phyloP scores from a whole-genome alignment of 2,329 filamentous ascomycete genomes.

The Fusarium goolgardi region DNA sequence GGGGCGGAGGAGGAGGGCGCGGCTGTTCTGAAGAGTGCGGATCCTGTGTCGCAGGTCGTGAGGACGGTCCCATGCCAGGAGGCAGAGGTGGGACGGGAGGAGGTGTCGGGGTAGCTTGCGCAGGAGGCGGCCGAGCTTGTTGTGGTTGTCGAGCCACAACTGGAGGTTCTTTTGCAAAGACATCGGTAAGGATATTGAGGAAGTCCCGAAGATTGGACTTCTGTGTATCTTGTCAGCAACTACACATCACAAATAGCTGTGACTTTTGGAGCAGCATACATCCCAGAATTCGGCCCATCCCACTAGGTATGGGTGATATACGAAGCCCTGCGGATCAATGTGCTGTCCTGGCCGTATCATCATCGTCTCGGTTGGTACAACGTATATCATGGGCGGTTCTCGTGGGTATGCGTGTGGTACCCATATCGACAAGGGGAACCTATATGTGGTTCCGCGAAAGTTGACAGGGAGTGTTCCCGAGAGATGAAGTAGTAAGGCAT shows the following conservation, averaged over 20 bases:
- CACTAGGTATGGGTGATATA: slow-evolving; percentile 95
- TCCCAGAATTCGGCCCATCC: slow-evolving; percentile 92
- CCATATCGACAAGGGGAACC: slow-evolving; percentile 94
- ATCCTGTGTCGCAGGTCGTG: slow-evolving; percentile 53
- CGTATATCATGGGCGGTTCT: slow-evolving; percentile 87
- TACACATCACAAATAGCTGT: neutral
- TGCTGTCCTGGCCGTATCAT: slow-evolving; percentile 91
- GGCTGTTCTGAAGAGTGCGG: slow-evolving; percentile 50
- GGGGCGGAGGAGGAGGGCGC: slow-evolving; percentile 64
- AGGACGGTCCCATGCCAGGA: slow-evolving; percentile 64
- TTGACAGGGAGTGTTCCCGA: slow-evolving; percentile 89
- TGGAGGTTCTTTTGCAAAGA: slow-evolving; percentile 95
- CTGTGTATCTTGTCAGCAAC: slow-evolving; percentile 54
- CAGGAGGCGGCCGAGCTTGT: slow-evolving; percentile 57
- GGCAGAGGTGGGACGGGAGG: slow-evolving; percentile 80
- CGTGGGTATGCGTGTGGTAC: slow-evolving; percentile 89
- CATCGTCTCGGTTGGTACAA: slow-evolving; percentile 90
- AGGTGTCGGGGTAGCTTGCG: slow-evolving; percentile 57
- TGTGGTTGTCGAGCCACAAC: slow-evolving; percentile 75
- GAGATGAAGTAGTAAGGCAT: slow-evolving; percentile 86
- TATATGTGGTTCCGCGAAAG: slow-evolving; percentile 89
- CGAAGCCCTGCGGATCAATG: slow-evolving; percentile 89
- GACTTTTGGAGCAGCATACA: slow-evolving; percentile 64
- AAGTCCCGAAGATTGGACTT: slow-evolving; percentile 89
- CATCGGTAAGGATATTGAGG: slow-evolving; percentile 80